phyloP scores from a whole-genome alignment of 768 basidiomycete genomes.

The Trametes sanguinea region DNA sequence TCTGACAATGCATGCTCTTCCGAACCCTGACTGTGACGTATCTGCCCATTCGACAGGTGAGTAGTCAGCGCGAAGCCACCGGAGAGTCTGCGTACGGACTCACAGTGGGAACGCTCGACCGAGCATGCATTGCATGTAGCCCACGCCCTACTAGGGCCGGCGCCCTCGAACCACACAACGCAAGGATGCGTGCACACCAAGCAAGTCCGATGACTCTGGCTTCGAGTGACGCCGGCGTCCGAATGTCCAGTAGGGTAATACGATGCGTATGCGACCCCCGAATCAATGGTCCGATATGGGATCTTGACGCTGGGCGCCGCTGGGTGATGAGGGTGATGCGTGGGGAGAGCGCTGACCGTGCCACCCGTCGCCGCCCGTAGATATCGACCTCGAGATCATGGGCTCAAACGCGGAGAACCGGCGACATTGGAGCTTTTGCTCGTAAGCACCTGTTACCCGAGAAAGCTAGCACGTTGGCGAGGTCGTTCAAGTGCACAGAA shows the following conservation, averaged over 20 bases:
- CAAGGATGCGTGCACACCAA: neutral
- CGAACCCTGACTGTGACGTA: neutral
- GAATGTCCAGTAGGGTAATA: neutral
- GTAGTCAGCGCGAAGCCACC: conserved; percentile 9
- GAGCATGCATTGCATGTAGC: neutral
- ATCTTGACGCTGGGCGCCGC: conserved; percentile 17
- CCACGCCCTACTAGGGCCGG: conserved; percentile 3
- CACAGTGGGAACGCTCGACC: conserved; percentile 9
- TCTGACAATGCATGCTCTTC: neutral
- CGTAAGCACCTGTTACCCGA: too few relatives aligned
- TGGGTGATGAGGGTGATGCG: conserved; percentile 16
- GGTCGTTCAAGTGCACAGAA: too few relatives aligned
- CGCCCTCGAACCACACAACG: conserved; percentile 1
- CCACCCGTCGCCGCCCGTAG: neutral
- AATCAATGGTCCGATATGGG: conserved; percentile 5
- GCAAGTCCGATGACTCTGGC: neutral
- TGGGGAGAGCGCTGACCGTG: neutral
- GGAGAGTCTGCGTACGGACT: neutral
- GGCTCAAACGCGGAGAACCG: too few relatives aligned
- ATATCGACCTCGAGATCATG: too few relatives aligned
- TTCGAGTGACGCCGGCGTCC: neutral
- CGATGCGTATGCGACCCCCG: conserved; percentile 3
- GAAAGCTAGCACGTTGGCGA: too few relatives aligned
- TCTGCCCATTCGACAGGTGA: neutral
- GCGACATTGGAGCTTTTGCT: too few relatives aligned